Conservation (phyloP, 169 alveolate genomes). For the Plasmodium sp. region DNA sequence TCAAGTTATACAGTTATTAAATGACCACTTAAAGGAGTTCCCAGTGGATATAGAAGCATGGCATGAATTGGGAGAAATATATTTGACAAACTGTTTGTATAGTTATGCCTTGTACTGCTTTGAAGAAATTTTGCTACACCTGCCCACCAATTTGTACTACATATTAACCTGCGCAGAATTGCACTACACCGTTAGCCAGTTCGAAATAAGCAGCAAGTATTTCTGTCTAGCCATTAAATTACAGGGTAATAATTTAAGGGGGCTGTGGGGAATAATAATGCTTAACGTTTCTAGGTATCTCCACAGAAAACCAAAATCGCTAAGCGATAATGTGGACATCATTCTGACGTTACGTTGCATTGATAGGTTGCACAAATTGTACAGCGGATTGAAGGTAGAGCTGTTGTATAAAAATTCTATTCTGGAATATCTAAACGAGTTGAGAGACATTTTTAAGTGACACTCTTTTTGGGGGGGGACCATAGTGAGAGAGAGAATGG, state of each 20-base stretch:
- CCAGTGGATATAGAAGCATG: conserved; percentile 75
- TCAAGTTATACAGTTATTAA: conserved; percentile 73
- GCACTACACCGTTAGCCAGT: conserved; percentile 60
- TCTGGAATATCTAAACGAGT: conserved; percentile 30
- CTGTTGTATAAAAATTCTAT: conserved; percentile 24
- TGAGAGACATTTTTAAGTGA: conserved; percentile 27
- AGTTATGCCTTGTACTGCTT: conserved; percentile 66
- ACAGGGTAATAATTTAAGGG: conserved; percentile 61
- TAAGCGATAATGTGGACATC: conserved; percentile 45
- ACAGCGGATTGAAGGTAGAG: conserved; percentile 13
- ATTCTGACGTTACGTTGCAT: conserved; percentile 29
- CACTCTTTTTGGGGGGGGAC: not conserved
- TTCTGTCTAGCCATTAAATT: conserved; percentile 73
- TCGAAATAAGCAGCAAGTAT: conserved; percentile 63
- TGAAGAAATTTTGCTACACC: conserved; percentile 68
- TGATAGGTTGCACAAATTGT: conserved; percentile 30
- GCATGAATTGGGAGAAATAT: conserved; percentile 77
- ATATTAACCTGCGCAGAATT: conserved; percentile 76
- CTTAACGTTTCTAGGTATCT: conserved; percentile 26
- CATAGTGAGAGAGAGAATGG: not conserved
- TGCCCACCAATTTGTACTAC: conserved; percentile 51
- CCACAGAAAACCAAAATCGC: conserved; percentile 7
- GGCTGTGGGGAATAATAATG: conserved; percentile 72
- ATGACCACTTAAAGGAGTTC: conserved; percentile 75
- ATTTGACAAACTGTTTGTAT: conserved; percentile 34